Percentiles rank a stretch among this genome's conserved stretches.
Evolutionary conservation across 2,329 filamentous ascomycete genomes (phyloP).

Genomic region (Rhynchosporium graminicola): DNA sequence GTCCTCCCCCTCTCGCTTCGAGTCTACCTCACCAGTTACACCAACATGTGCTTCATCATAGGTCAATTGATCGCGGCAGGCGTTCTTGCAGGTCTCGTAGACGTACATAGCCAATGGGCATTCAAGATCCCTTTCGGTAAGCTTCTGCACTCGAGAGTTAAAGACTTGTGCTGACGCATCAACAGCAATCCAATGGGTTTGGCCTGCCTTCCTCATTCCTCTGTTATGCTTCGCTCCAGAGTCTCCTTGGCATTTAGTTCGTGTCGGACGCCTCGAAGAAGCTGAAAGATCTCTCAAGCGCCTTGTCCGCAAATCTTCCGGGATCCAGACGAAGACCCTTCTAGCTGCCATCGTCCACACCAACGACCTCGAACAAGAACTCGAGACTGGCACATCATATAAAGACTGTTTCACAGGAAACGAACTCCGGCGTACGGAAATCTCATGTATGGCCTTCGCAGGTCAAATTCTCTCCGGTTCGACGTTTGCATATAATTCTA

Average conservation of each 20-base stretch:
- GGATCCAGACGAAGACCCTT: conserved; percentile 19
- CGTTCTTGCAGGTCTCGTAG: conserved; percentile 47
- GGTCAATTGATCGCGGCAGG: conserved; percentile 51
- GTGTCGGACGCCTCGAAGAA: conserved; percentile 46
- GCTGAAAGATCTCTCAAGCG: conserved; percentile 47
- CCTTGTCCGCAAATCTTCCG: conserved; percentile 30
- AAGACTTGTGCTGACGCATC: neutral
- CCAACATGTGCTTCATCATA: conserved; percentile 54
- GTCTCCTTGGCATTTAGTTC: conserved; percentile 51
- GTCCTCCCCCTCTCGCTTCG: conserved; percentile 53
- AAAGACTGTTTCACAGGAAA: conserved; percentile 49
- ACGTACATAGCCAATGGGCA: conserved; percentile 29
- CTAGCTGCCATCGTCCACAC: conserved; percentile 56
- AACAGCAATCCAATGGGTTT: conserved; percentile 45
- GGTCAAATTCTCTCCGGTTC: conserved; percentile 63
- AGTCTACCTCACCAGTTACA: conserved; percentile 53
- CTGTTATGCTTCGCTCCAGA: conserved; percentile 48
- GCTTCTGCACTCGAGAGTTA: neutral
- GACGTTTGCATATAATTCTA: conserved; percentile 63
- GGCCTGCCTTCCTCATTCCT: conserved; percentile 48
- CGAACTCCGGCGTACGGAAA: conserved; percentile 51
- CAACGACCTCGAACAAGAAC: conserved; percentile 52
- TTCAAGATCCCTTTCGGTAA: conserved; percentile 50
- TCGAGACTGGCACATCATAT: conserved; percentile 46
- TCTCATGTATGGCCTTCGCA: conserved; percentile 57